Conservation (phyloP, 495 filamentous ascomycete genomes). For the Trichocladium antarcticum region DNA sequence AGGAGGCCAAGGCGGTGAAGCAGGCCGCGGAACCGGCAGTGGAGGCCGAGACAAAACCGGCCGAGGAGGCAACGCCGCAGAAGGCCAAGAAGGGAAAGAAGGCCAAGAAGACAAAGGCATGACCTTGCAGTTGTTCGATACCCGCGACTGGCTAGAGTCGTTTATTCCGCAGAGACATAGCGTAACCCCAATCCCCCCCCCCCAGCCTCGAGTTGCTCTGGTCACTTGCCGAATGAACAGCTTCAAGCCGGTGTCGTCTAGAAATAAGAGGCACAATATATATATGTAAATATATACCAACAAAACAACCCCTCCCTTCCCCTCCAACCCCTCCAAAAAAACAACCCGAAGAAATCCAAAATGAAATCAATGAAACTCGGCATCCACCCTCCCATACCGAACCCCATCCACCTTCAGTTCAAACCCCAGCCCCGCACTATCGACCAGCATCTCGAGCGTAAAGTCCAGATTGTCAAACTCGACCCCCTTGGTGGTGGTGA, state of each 20-base stretch:
- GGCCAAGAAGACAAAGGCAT: slow-evolving; percentile 29
- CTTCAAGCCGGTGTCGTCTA: too few relatives aligned
- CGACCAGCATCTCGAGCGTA: slow-evolving; percentile 62
- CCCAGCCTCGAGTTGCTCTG: too few relatives aligned
- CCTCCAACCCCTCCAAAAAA: too few relatives aligned
- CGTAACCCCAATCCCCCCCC: neutral
- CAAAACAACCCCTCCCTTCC: too few relatives aligned
- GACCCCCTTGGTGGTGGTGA: slow-evolving; percentile 60
- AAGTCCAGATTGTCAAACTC: slow-evolving; percentile 70
- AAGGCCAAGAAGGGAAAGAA: slow-evolving; percentile 24
- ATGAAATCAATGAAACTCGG: slow-evolving; percentile 52
- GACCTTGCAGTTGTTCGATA: slow-evolving; percentile 9
- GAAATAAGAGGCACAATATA: too few relatives aligned
- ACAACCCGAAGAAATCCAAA: too few relatives aligned
- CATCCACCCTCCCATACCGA: slow-evolving; percentile 58
- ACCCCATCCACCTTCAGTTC: slow-evolving; percentile 64
- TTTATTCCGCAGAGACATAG: neutral
- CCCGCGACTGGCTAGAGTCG: neutral
- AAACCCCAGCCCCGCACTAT: slow-evolving; percentile 59
- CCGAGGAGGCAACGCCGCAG: slow-evolving; percentile 7
- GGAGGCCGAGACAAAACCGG: slow-evolving; percentile 12
- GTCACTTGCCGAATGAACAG: too few relatives aligned
- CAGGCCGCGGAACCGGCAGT: neutral
- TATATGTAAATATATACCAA: too few relatives aligned
- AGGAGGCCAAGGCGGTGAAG: slow-evolving; percentile 7